Evolutionary conservation across 257 asterid genomes (phyloP), one percentile per base, ranked within the genome.

Genomic region (Rubia yunnanensis): DNA sequence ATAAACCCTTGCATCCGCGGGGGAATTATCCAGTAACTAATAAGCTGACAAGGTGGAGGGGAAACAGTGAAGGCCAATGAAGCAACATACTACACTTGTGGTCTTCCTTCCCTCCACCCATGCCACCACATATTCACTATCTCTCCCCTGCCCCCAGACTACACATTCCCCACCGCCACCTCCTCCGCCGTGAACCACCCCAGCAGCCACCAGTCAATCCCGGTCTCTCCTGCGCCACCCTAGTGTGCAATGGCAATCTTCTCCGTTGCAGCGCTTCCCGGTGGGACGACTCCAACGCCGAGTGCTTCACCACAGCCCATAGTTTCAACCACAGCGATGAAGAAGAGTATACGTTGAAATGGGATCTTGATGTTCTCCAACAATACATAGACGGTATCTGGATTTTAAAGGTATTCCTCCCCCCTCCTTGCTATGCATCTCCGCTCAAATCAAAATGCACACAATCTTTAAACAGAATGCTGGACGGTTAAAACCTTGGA

Each of bases 361-460:
- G 85, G 89, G 69, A 32, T 44, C 52, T 15, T 49, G 89, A 74
- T 1, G 80, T 74, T 65, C 70, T 88, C 0, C 81, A 81, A 63
- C 96, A 88, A 56, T 88, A 79, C 60, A 78, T 85, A 32, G 95
- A 88, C 10, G 82, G 89, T 85, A 76, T 92, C 71, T 92, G 95
- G 98, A 86, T 92, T 67, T 55, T 88, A 9, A 92, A 88, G 98
- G 98, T 82, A 68, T 49, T 36, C 6, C 48, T 24, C 27, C 56
- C 39, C 31, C 6, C 48, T 24, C 27, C 56, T 5, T n/a, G n/a
- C 17, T 44, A n/a, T n/a, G n/a, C n/a, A n/a, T n/a, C n/a, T n/a
- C n/a, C n/a, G n/a, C n/a, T n/a, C n/a, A n/a, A n/a, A n/a, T n/a
- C n/a, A n/a, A n/a, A n/a, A n/a, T n/a, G n/a, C n/a, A n/a, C n/a